Conservation (phyloP, 2,329 filamentous ascomycete genomes). For the Xylariaceae sp. region DNA sequence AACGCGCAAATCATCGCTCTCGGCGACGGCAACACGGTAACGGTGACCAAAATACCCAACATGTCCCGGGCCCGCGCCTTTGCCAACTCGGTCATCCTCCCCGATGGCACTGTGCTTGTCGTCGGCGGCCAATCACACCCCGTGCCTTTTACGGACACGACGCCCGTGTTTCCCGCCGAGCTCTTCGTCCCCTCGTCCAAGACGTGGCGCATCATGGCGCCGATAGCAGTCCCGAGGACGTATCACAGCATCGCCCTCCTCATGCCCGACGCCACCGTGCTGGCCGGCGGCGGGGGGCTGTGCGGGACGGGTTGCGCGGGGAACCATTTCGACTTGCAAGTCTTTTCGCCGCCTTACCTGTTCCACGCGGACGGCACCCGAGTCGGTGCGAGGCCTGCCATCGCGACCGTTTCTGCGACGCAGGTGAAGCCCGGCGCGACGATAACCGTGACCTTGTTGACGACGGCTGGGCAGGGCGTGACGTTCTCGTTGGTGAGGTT, state of each 20-base stretch:
- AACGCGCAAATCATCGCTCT: slow-evolving; percentile 44
- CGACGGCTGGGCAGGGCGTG: slow-evolving; percentile 26
- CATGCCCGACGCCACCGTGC: slow-evolving; percentile 39
- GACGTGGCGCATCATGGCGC: slow-evolving; percentile 30
- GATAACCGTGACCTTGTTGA: no score
- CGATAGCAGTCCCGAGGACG: slow-evolving; percentile 32
- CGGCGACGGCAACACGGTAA: slow-evolving; percentile 20
- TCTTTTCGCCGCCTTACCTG: slow-evolving; percentile 48
- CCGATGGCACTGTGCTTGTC: slow-evolving; percentile 38
- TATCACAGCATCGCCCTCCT: slow-evolving; percentile 42
- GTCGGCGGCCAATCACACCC: slow-evolving; percentile 35
- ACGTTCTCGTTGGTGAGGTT: slow-evolving; percentile 39
- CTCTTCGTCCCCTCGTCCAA: slow-evolving; percentile 35
- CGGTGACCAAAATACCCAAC: slow-evolving; percentile 29
- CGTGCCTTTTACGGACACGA: slow-evolving; percentile 35
- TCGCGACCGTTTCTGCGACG: slow-evolving; percentile 29
- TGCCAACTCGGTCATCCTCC: slow-evolving; percentile 37
- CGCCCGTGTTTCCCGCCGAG: slow-evolving; percentile 34
- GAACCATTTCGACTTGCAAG: slow-evolving; percentile 46
- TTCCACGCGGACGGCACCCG: slow-evolving; percentile 36
- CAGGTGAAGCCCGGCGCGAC: slow-evolving; percentile 30
- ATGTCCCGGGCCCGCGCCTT: slow-evolving; percentile 37
- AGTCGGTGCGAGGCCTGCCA: slow-evolving; percentile 36
- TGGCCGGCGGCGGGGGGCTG: slow-evolving; percentile 44
- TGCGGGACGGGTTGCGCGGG: slow-evolving; percentile 37